Evolutionary conservation across 768 basidiomycete genomes (phyloP).

Genomic region (Pleurotus tuber-regium): DNA sequence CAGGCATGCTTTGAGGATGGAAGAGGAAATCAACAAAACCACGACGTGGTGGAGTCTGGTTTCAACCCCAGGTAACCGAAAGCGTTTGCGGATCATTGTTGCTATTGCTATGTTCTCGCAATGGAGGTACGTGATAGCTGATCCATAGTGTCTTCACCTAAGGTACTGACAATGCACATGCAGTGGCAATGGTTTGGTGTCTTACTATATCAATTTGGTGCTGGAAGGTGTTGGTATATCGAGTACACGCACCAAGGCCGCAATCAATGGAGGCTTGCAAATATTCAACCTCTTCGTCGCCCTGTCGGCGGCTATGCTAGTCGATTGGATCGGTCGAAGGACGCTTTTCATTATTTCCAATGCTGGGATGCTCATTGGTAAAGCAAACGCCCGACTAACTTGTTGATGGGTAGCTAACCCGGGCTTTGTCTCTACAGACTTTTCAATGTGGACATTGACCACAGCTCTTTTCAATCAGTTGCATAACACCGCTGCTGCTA

Average conservation of each 20-base stretch:
- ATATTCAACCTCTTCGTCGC: slow-evolving; percentile 65
- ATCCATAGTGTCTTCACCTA: not conserved
- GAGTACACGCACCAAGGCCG: slow-evolving; percentile 48
- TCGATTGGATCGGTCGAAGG: slow-evolving; percentile 68
- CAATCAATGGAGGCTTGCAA: slow-evolving; percentile 62
- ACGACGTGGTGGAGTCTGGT: slow-evolving; percentile 55
- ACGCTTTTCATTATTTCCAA: slow-evolving; percentile 67
- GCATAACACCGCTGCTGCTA: slow-evolving; percentile 38
- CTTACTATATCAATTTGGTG: slow-evolving; percentile 72
- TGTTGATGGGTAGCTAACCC: too few species aligned
- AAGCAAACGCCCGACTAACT: too few species aligned
- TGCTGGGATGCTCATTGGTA: slow-evolving; percentile 51
- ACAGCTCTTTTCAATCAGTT: slow-evolving; percentile 42
- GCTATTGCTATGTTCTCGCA: slow-evolving; percentile 71
- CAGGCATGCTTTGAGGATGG: slow-evolving; percentile 60
- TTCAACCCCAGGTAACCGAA: slow-evolving; percentile 62
- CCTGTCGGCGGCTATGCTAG: slow-evolving; percentile 55
- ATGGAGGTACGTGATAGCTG: slow-evolving; percentile 50
- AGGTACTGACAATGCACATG: not conserved
- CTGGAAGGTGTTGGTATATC: slow-evolving; percentile 63
- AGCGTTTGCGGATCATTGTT: slow-evolving; percentile 65
- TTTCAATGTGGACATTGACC: slow-evolving; percentile 55
- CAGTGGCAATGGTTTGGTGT: slow-evolving; percentile 68
- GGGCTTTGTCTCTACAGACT: slow-evolving; percentile 31
- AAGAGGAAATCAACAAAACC: slow-evolving; percentile 48